Evolutionary conservation across 768 basidiomycete genomes (phyloP), one percentile per base, ranked within the genome.

Genomic region (Psilocybe cyanescens): DNA sequence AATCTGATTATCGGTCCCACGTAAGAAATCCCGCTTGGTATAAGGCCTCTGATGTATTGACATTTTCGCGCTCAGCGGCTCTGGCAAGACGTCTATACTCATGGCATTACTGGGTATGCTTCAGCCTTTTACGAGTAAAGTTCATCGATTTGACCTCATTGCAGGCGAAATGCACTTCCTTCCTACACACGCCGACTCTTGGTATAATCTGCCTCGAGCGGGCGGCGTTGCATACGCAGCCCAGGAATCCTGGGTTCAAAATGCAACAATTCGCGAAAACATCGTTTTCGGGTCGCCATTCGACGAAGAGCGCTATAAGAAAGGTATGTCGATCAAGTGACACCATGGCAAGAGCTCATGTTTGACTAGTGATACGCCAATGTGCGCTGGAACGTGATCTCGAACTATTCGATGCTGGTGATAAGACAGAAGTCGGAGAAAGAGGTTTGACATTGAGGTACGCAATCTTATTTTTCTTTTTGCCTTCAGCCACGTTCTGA

Each of bases 331-430:
- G 5, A 7, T 31, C n/a, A 8, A 39, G 8, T 35, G 33, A 14
- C 16, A 29, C n/a, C 37, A 39, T 39, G 8, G 14, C 41, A 14
- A 11, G n/a, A 44, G 41, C 41, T n/a, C 14, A 44, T 44, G 6
- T 11, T 4, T 35, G 33, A 7, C 33, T 41, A 67, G 91, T 88
- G 0, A 75, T 96, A 31, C 72, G 83, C n/a, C 91, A 92, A 69
- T 86, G 92, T 11, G 89, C 85, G 59, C 76, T 95, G 35, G 89
- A 91, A 62, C 79, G 81, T 4, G 92, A 95, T 70, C 74, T 94
- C 4, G 80, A 86, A 45, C 72, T 90, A 59, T 83, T 93, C 35
- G 76, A 87, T 6, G 87, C 87, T 33, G 87, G 89, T 0, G 89
- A 91, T 67, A 64, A 77, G 48, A 88, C 89, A 0, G 88, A 91